Base-by-base conservation (phyloP, 1,284 basidiomycete species). In the Ustilago loliicola region DNA sequence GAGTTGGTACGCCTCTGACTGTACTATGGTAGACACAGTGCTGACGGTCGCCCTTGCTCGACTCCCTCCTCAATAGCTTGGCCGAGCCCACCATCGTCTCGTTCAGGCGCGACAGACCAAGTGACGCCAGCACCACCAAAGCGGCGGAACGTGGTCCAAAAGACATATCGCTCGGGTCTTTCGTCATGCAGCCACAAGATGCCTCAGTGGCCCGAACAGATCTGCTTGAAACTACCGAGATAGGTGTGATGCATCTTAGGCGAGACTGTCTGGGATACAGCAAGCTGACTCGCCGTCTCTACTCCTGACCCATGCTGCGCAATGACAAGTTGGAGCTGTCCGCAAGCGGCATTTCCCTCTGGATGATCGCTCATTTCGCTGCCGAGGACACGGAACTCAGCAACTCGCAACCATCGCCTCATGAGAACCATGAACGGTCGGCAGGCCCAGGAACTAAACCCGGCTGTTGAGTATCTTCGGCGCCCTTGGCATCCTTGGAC, bases 131-230 rank as follows among this genome's bases (percentile, higher is more conserved):
- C 30, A 3, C 21, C 15, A 36, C 25, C 13, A 4, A 21, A 13
- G 17, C 36, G 23, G 38, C 8, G 19, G 36, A 55, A 13, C 25
- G 42, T 1, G 11, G 9, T 7, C 1, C 5, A 23, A 63, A 32
- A n/a, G 52, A 53, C 19, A 23, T 54, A 3, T 67, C 64, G 1
- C 29, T 63, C 13, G 70, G 70, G 19, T 54, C 60, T 2, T 60
- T 72, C 38, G 27, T 63, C 30, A 30, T 67, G 64, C 61, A 72
- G 48, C 47, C 64, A 3, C 55, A 50, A n/a, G 70, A 72, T 29
- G 34, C 61, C 23, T 19, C 63, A 5, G 52, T 63, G 3, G 64
- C 51, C 3, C 51, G 30, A 21, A 56, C 55, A 11, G 50, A 59
- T 27, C 51, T 67, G n/a, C 61, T 72, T 7, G 52, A 42, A 23